A percentile compares a stretch with the other conserved stretches of the same genome.
Evolutionary conservation across 352 stramenopile species (phyloP).

Genomic region (Thalassiosira ordinaria): DNA sequence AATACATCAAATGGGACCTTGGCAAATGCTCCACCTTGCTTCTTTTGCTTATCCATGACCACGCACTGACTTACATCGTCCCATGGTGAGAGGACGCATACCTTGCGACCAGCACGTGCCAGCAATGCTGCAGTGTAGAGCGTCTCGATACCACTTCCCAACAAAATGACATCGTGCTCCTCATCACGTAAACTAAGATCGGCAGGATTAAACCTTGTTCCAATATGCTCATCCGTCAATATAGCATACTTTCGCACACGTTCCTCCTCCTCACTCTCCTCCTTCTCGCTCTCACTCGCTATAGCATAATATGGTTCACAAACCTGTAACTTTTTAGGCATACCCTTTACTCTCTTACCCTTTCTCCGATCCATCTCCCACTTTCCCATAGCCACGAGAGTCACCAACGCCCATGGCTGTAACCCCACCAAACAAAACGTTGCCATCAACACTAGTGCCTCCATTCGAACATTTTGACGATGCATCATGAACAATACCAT

Average conservation of each 20-base stretch:
- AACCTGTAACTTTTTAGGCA: conserved; percentile 40
- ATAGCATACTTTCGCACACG: conserved; percentile 59
- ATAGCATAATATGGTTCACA: conserved; percentile 72
- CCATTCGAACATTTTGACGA: conserved; percentile 59
- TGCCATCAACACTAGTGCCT: conserved; percentile 63
- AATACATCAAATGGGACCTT: conserved; percentile 79
- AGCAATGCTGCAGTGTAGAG: conserved; percentile 76
- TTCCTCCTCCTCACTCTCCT: conserved; percentile 52
- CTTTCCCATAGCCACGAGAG: conserved; percentile 64
- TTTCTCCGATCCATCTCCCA: conserved; percentile 61
- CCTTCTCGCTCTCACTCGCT: conserved; percentile 1
- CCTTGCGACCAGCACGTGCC: conserved; percentile 66
- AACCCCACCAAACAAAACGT: conserved; percentile 81
- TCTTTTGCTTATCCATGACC: conserved; percentile 19
- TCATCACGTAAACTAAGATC: conserved; percentile 56
- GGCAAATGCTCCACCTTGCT: conserved; percentile 13
- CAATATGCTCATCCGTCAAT: conserved; percentile 66
- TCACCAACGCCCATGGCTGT: conserved; percentile 82
- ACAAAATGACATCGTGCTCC: conserved; percentile 73
- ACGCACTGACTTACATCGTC: conserved; percentile 75
- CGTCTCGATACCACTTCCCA: conserved; percentile 68
- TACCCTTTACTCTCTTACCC: conserved; percentile 46
- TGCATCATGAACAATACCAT: conserved; percentile 86
- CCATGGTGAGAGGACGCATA: conserved; percentile 65
- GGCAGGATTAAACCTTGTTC: conserved; percentile 55